Percentiles rank a stretch among this genome's conserved stretches.
phyloP scores from a whole-genome alignment of 495 filamentous ascomycete genomes.

The Penicillium parvum region DNA sequence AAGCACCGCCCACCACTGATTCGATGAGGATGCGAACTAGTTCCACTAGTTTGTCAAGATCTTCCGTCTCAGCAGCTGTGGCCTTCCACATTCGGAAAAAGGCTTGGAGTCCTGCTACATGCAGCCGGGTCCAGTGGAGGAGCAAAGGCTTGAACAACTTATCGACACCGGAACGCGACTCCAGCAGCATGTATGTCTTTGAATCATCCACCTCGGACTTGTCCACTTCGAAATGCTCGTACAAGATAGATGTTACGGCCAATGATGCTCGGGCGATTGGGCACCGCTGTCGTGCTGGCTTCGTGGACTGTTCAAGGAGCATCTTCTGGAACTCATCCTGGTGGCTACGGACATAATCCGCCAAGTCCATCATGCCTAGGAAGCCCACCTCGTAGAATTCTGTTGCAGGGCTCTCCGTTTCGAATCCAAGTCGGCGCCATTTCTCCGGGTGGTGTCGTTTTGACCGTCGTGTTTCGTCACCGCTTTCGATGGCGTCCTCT shows the following conservation, averaged over 20 bases:
- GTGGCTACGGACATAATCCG: constrained; percentile 85
- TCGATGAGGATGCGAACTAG: constrained; percentile 87
- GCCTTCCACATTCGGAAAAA: constrained; percentile 92
- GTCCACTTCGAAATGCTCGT: constrained; percentile 93
- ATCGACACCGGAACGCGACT: constrained; percentile 76
- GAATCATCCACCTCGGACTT: constrained; percentile 79
- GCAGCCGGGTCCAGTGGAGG: constrained; percentile 94
- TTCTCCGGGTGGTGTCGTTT: constrained; percentile 80
- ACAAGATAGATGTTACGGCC: constrained; percentile 80
- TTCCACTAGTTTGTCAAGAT: constrained; percentile 90
- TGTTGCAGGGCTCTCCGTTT: constrained; percentile 75
- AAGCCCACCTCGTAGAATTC: constrained; percentile 88
- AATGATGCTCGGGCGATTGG: constrained; percentile 85
- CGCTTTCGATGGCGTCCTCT: constrained; percentile 29
- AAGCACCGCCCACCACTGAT: constrained; percentile 80
- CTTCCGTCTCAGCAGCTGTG: constrained; percentile 74
- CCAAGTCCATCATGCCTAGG: constrained; percentile 95
- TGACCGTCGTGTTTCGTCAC: constrained; percentile 50
- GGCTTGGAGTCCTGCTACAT: constrained; percentile 79
- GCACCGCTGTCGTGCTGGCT: constrained; percentile 67
- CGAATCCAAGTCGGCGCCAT: constrained; percentile 90
- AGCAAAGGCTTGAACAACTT: constrained; percentile 82
- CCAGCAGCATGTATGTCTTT: constrained; percentile 70
- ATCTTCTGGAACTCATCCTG: constrained; percentile 90
- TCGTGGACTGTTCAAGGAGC: constrained; percentile 82